Base-by-base conservation (phyloP, 192 early-diverging fungal genomes). In the Paraglomus brasilianum region DNA sequence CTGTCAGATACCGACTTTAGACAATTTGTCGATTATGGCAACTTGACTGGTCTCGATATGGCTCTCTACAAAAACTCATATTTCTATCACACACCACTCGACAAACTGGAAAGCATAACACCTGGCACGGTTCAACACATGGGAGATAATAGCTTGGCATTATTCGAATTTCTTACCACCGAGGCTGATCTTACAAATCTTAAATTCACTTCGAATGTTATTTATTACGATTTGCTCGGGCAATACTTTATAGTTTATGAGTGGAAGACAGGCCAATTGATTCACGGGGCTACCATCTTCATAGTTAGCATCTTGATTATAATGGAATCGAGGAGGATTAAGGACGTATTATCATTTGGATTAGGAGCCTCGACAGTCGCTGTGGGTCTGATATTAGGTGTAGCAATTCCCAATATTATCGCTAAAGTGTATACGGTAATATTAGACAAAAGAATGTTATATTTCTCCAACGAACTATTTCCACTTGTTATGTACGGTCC, bases 1-100 rank as follows among this genome's bases (percentile, higher is more conserved):
- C 70, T 92, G 8, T 83, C 80, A 11, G 91, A 92, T 70, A 92
- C 91, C 2, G 91, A 92, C 62, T 92, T 85, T 72, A 76, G 90
- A 57, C 87, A 88, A 57, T 92, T 90, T 80, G 84, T 88, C 9
- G 77, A 87, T 8, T 84, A 90, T 61, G 91, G 87, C 8, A 83
- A 85, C 30, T 57, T 89, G 24, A 81, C 80, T 43, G 84, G 84
- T 10, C 70, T 85, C 17, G 91, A 92, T 70, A 78, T 92, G 85
- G 91, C 91, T 1, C 80, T 87, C 17, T 90, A 90, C 72, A 81
- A 86, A 73, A 88, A 89, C 59, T 83, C 81, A 8, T 88, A 85
- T 51, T 44, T 86, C 8, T 92, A 92, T 66, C 91, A 92, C 53
- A 92, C 91, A 5, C 86, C 86, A 72, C 70, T 87, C 55, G 90